Base-by-base conservation (phyloP, 345 rosid genomes). In the Eucalyptus erythrocorys region DNA sequence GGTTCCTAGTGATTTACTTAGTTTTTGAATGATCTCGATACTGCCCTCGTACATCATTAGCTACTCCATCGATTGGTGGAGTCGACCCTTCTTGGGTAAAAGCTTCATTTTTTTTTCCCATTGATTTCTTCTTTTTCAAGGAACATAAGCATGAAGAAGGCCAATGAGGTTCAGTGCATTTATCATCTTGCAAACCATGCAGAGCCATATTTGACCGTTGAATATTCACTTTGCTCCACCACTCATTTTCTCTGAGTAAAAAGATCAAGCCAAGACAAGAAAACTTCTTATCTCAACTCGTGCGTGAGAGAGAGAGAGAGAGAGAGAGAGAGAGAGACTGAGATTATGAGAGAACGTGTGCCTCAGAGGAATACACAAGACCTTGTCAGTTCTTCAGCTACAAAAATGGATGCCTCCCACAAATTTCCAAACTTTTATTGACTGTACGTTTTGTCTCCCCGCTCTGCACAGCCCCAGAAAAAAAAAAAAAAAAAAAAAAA, bases 381-480 rank as follows among this genome's bases (percentile, higher is more conserved):
- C 82, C 47, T 40, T 76, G 82, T 76, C 82, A 76, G 82, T 76
- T 76, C 82, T 76, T 40, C 82, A 76, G 82, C 82, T 40, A 21
- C 82, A 76, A 76, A 76, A 76, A 76, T 40, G 42, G 82, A 76
- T 76, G 82, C 82, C 42, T 10, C 82, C 82, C 47, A 2, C 82
- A 76, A 76, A 76, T 37, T 55, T 55, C 42, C 82, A 76, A 21
- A 40, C 82, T 76, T 85, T 85, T 87, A 43, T 87, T 89, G 91
- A 76, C 91, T 87, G 55, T 88, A 87, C 91, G 89, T 68, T 90
- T 88, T 92, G 94, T 91, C 89, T 80, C 91, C 76, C 76, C 4
- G 45, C 85, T 53, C 55, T 34, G 84, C 30, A 11, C 82, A 13
- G 43, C 43, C 12, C 81, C 61, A 22, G 30, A 9, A 22, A 4